Conservation (phyloP, 2,329 filamentous ascomycete species). For the Byssochlamys sp. region DNA sequence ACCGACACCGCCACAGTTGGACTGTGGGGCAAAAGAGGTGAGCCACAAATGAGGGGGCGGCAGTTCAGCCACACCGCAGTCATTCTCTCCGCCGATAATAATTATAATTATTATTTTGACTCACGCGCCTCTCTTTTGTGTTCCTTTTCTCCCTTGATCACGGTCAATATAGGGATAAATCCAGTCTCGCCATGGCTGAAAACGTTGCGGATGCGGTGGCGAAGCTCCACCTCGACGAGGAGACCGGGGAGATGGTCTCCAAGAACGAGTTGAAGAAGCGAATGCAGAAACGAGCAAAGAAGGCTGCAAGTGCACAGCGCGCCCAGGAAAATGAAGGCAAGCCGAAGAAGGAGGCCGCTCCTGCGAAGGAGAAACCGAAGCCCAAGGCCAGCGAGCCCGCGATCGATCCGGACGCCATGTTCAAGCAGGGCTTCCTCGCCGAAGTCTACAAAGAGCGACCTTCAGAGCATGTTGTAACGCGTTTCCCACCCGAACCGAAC, state of each 20-base stretch:
- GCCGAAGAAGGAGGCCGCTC: slow-evolving; percentile 1
- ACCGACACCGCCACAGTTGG: background rate
- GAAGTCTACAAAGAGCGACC: slow-evolving; percentile 63
- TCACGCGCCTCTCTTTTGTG: background rate
- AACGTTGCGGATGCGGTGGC: slow-evolving; percentile 31
- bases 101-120: background rate
- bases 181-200: slow-evolving; percentile 6
- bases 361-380: slow-evolving; percentile 7
- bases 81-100: background rate
- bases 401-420: slow-evolving; percentile 55
- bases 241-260: slow-evolving; percentile 57
- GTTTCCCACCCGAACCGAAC: slow-evolving; percentile 81
- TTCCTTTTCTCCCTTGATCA: background rate
- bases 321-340: background rate
- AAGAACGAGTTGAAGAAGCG: slow-evolving; percentile 57
- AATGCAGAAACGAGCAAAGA: slow-evolving; percentile 38
- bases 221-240: slow-evolving; percentile 54
- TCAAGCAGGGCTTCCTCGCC: slow-evolving; percentile 67
- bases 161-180: background rate
- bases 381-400: slow-evolving; percentile 18
- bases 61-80: background rate
- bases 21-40: background rate
- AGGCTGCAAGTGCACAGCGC: slow-evolving; percentile 1
- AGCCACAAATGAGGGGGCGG: background rate
- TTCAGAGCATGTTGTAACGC: slow-evolving; percentile 45